A percentile compares a stretch with the other conserved stretches of the same genome.
These are phyloP conservation scores for Bipolaris victoriae DNA, from an alignment of 2,329 filamentous ascomycete genomes.

Conservation along the genomic window DNA sequence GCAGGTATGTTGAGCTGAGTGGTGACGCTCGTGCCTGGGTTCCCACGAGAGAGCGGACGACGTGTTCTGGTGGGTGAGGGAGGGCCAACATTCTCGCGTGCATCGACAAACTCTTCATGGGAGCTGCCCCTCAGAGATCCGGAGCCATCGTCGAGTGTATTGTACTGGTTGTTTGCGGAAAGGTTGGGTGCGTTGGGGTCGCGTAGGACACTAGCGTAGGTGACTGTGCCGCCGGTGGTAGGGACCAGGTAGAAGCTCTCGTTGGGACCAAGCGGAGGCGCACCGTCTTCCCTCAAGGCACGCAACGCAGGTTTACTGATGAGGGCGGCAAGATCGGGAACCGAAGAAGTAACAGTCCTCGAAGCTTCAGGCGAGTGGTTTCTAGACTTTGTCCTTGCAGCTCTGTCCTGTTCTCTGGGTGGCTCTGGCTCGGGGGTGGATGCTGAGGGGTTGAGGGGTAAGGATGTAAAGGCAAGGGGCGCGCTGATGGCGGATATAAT, in stretches of 20 bases:
- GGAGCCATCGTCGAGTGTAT: slow-evolving; percentile 50
- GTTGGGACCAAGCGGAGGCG: slow-evolving; percentile 54
- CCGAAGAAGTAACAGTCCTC: slow-evolving; percentile 51
- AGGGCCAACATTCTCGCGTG: slow-evolving; percentile 67
- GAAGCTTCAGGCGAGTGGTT: slow-evolving; percentile 39
- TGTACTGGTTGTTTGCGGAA: slow-evolving; percentile 55
- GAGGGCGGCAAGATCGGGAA: slow-evolving; percentile 80
- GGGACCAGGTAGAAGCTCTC: slow-evolving; percentile 87
- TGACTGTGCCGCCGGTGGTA: slow-evolving; percentile 86
- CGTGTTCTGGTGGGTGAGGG: slow-evolving; percentile 53
- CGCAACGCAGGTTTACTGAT: slow-evolving; percentile 86
- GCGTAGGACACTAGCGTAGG: slow-evolving; percentile 84
- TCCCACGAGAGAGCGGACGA: slow-evolving; percentile 42
- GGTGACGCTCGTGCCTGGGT: slow-evolving; percentile 25
- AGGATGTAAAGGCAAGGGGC: slow-evolving; percentile 87
- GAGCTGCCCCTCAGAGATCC: slow-evolving; percentile 38
- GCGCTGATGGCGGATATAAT: slow-evolving; percentile 89
- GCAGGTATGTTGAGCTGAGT: slow-evolving; percentile 40
- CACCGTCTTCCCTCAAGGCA: slow-evolving; percentile 71
- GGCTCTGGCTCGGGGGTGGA: slow-evolving; percentile 37
- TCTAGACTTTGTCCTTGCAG: slow-evolving; percentile 32
- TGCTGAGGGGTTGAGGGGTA: slow-evolving; percentile 66
- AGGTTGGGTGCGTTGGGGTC: slow-evolving; percentile 44
- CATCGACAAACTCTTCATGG: slow-evolving; percentile 85
- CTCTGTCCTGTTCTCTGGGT: slow-evolving; percentile 25